Evolutionary conservation across 306 rosid genomes (phyloP).

Genomic region (Rosa persica): DNA sequence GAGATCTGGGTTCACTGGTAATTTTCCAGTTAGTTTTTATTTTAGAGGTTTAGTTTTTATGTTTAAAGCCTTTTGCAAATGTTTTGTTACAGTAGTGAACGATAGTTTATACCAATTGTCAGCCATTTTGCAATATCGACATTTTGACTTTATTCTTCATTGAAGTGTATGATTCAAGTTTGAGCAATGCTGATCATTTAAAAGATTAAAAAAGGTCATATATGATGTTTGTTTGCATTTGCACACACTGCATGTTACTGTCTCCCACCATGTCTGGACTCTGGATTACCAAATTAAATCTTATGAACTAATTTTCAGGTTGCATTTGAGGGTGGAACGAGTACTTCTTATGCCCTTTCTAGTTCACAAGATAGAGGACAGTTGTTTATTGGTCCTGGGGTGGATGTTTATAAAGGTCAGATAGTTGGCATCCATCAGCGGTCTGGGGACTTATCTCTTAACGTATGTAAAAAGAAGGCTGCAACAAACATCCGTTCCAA

Average conservation of each 20-base stretch:
- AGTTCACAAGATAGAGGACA: conserved; percentile 97
- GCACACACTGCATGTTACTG: neutral
- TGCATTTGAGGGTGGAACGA: conserved; percentile 93
- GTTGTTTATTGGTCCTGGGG: conserved; percentile 83
- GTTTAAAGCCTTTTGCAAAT: conserved; percentile 4
- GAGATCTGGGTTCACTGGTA: conserved; percentile 98
- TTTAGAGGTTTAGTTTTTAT: neutral
- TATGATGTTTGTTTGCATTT: neutral
- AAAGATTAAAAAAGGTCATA: neutral
- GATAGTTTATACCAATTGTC: conserved; percentile 1
- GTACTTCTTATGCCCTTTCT: conserved; percentile 81
- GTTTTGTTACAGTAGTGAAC: conserved; percentile 9
- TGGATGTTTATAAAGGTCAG: conserved; percentile 87
- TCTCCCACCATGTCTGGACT: neutral
- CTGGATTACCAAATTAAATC: neutral
- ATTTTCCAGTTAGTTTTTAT: conserved; percentile 7
- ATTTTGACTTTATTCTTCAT: neutral
- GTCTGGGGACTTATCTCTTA: conserved; percentile 84
- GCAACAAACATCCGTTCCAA: conserved; percentile 95
- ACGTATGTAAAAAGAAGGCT: conserved; percentile 96
- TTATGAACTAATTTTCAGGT: conserved; percentile 56
- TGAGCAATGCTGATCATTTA: neutral
- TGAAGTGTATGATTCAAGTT: neutral
- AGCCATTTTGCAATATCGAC: conserved; percentile 18
- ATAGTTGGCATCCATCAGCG: conserved; percentile 97